Conservation (phyloP, 257 asterid genomes). For the Fraxinus cuspidata region DNA sequence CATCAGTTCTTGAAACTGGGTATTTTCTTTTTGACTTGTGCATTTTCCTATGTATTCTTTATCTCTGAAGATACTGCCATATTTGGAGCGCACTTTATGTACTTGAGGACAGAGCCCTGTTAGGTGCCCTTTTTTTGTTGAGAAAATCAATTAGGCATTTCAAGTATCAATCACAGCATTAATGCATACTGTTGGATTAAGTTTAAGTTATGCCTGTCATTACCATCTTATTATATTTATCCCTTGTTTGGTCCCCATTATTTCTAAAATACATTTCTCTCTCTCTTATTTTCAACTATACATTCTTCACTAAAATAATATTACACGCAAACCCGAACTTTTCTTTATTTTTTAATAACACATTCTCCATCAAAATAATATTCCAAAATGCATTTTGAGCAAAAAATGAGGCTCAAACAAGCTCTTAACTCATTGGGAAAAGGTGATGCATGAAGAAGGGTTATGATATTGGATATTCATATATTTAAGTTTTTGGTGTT, state of each 20-base stretch:
- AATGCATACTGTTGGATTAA: constrained; percentile 11
- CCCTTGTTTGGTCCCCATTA: too few species aligned
- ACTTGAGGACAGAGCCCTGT: background rate
- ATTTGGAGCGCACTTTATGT: background rate
- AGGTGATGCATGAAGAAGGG: background rate
- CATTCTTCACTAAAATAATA: too few species aligned
- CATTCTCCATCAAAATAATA: too few species aligned
- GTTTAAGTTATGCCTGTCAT: background rate
- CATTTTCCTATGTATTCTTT: constrained; percentile 10
- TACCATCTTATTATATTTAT: background rate
- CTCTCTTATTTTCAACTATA: too few species aligned
- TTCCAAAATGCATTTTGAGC: too few species aligned
- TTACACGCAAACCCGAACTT: too few species aligned
- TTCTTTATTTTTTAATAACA: too few species aligned
- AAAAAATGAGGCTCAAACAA: too few species aligned
- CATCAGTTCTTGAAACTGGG: constrained; percentile 98
- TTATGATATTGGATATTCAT: background rate
- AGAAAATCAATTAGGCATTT: constrained; percentile 13
- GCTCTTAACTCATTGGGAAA: background rate
- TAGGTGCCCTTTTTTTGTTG: background rate
- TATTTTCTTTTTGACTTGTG: constrained; percentile 33
- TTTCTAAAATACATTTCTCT: too few species aligned
- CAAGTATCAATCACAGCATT: constrained; percentile 8
- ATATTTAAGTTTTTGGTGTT: background rate
- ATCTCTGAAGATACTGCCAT: constrained; percentile 3